Evolutionary conservation across 257 asterid genomes (phyloP), one percentile per base, ranked within the genome.

Genomic region (Cynanchum wilfordii): DNA sequence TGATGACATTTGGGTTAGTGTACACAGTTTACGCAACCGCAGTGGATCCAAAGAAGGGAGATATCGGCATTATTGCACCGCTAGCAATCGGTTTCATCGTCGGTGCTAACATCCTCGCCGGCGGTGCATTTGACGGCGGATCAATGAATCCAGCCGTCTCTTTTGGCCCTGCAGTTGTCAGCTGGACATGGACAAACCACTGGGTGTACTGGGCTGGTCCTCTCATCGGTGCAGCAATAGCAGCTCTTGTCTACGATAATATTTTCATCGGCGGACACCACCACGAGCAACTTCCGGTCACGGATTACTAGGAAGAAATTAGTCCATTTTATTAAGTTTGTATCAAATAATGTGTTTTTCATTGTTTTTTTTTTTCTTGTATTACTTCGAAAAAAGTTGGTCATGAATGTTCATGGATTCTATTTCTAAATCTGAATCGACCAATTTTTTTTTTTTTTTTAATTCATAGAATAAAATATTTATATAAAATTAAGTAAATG

Each of bases 171-270:
- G 86, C 88, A 2, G 66, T 84, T 10, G 86, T 84, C 15, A 79
- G 78, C 59, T 82, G 83, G 72, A 79, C 70, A 3, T 81, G 84
- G 84, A 71, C 78, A 1, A 25, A 76, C 84, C 87, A 84, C 27
- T 84, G 87, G 87, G 77, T 84, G 1, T 84, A 81, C 63, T 84
- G 87, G 87, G 68, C 66, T 2, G 87, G 87, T 2, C 87, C 87
- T 19, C 66, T 84, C 27, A 12, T 74, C 19, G 87, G 87, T 16
- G 85, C 84, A n/a, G 77, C 81, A 24, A 73, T 80, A 25, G 84
- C 84, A 10, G 84, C 84, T 22, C 76, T 80, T 25, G 71, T 80
- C 25, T 80, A 77, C 27, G 84, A 77, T 55, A 80, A 74, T 55
- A 77, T 80, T 40, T 80, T 80, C 79, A 73, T 80, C 15, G 74